Evolutionary conservation across 208 protist genomes (phyloP), one percentile per base, ranked within the genome.

Genomic region (Acanthamoeba royreba): DNA sequence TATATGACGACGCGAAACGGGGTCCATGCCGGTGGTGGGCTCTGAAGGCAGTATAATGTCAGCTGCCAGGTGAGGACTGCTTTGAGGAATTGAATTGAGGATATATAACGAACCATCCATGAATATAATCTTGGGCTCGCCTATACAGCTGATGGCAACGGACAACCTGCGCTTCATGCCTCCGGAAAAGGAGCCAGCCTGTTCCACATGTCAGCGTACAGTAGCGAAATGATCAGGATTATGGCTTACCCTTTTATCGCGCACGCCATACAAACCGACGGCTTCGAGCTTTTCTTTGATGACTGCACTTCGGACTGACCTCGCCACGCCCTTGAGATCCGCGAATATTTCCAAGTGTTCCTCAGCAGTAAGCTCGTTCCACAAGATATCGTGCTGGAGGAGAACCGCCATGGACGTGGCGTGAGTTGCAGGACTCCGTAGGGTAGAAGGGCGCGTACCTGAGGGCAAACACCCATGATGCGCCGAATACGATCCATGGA

Each of bases 141-240:
- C 95, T 31, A 96, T 95, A 17, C 72, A 92, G 3, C 61, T 38
- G 25, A 96, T 95, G 4, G 93, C 93, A 15, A 94, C 49, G 1
- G 81, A 93, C 1, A 96, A 35, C 42, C 95, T 47, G 47, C 95
- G 86, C 93, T 94, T 95, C 93, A 95, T 95, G 47, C 95, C 95
- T 46, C 95, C 95, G 9, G 93, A 95, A 38, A 94, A 96, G 0
- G 90, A 79, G 42, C 38, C 49, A 17, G 92, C 74, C 45, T n/a
- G n/a, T n/a, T n/a, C n/a, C n/a, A n/a, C n/a, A n/a, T n/a, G n/a
- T n/a, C n/a, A n/a, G n/a, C n/a, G n/a, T n/a, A n/a, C n/a, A n/a
- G n/a, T n/a, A n/a, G n/a, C n/a, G n/a, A n/a, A 79, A 79, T 25
- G 19, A 79, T 79, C 13, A 19, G 19, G 35, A 79, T 9, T 9